Evolutionary conservation across 495 filamentous ascomycete genomes (phyloP), one percentile per base, ranked within the genome.

Genomic region (Xanthoparmelia taractica): DNA sequence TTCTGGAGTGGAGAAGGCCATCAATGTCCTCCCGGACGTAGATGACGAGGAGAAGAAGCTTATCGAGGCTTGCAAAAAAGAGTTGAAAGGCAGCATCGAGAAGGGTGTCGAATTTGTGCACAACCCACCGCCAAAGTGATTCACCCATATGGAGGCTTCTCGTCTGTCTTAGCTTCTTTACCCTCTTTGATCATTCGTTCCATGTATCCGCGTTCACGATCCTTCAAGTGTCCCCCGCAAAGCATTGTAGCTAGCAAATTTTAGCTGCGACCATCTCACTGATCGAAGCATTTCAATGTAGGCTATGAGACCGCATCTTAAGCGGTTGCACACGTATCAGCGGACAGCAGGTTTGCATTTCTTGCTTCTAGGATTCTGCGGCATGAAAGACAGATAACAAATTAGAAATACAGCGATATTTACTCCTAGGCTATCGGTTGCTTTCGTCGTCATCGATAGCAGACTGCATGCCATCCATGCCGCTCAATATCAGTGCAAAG

Each of bases 51-150:
- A 97, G 85, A 88, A 94, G 85, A 81, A 83, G 67, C 85, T 98
- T 59, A 85, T 98, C 62, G 83, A 90, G 67, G 84, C 81, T 66
- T 84, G 81, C 72, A 79, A 87, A 68, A 76, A 79, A 66, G 94
- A 84, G 60, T 81, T 98, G 37, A 88, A 91, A 82, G 86, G 83
- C 79, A 98, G 96, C 77, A 96, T 98, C 71, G 76, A 83, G 69
- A 97, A 97, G 84, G 94, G 94, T 69, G 78, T 97, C 68, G 85
- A 88, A 70, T 98, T 97, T 73, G 84, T 82, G 72, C 83, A 92
- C 83, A 92, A 87, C 80, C 84, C 92, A 67, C 84, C 88, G 66
- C 80, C 84, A 83, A 86, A 86, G 84, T 87, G 80, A 84, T 80
- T 72, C 66, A 67, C 68, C 69, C 69, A 54, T 54, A 2, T 33